Evolutionary conservation across 2,329 filamentous ascomycete genomes (phyloP), one percentile per base, ranked within the genome.

Genomic region (Penicillium hesseltinei): DNA sequence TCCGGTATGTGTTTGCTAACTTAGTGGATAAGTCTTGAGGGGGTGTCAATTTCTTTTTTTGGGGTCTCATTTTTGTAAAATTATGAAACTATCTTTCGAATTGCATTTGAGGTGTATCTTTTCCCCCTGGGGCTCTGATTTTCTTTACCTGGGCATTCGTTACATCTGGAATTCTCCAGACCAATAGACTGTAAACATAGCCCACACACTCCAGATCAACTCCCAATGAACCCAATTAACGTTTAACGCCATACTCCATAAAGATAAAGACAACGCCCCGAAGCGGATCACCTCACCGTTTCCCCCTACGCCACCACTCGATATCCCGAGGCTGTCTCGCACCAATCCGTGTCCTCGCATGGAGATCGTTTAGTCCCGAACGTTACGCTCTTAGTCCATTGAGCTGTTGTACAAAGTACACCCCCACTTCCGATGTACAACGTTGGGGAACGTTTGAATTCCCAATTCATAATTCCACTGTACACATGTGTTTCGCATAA

Each of bases 1-100:
- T 99, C 66, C 88, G 87, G 61, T 84, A 85, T 70, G 91, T 97
- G 6, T 99, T 99, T 77, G 79, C 81, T 64, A 84, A 87, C 62
- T 71, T 94, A 65, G 78, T 79, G 38, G 70, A 70, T 48, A 69
- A 68, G 51, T 54, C 55, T 10, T 66, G 54, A 63, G 39, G 29
- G 29, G 13, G 7, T 46, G 19, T 36, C 1, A 39, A 11, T 19
- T 35, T 39, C 10, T 19, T 38, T 39, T 29, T 45, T 40, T 23
- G 4, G 19, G n/a, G 27, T 54, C 33, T 25, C 21, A 49, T 54
- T 35, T 17, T 33, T 33, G 31, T 33, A 33, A 33, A 33, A 33
- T 33, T 51, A 39, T 51, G 51, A 56, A 51, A 51, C 43, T 31
- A 51, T 33, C 15, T 27, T 13, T 39, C 17, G 8, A 29, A 25